These are phyloP conservation scores for Solioccasus polychromus DNA, from an alignment of 768 basidiomycete species.

Conservation along the genomic window DNA sequence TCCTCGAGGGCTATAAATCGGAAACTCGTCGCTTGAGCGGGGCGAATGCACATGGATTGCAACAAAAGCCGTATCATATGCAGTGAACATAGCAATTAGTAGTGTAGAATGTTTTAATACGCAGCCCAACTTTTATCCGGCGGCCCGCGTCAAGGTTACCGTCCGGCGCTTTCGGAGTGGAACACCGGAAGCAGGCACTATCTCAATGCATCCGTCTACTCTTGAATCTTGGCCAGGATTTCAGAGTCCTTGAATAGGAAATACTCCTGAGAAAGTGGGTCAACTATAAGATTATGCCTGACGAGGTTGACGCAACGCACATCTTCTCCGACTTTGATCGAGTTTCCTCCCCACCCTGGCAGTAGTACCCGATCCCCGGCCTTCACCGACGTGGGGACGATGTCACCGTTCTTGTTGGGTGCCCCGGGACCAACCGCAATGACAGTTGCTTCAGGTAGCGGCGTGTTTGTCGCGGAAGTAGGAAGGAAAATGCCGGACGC, in stretches of 20 bases:
- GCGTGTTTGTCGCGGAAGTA: slow-evolving; percentile 76
- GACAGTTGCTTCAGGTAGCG: slow-evolving; percentile 96
- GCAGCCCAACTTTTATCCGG: slow-evolving; percentile 9
- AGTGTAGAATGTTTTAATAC: slow-evolving; percentile 11
- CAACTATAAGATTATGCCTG: not conserved
- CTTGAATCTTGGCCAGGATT: slow-evolving; percentile 94
- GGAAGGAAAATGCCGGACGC: slow-evolving; percentile 94
- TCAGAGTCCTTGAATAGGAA: slow-evolving; percentile 92
- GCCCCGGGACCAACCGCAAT: slow-evolving; percentile 94
- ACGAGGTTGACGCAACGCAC: slow-evolving; percentile 43
- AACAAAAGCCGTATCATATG: slow-evolving; percentile 11
- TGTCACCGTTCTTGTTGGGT: slow-evolving; percentile 78
- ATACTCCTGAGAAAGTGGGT: slow-evolving; percentile 65
- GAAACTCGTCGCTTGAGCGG: slow-evolving; percentile 21
- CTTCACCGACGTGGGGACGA: slow-evolving; percentile 75
- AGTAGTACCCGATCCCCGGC: slow-evolving; percentile 91
- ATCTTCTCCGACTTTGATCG: slow-evolving; percentile 96
- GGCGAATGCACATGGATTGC: slow-evolving; percentile 26
- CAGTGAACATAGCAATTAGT: slow-evolving; percentile 23
- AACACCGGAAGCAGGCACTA: no score
- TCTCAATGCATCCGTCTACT: slow-evolving; percentile 46
- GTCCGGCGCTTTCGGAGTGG: no score
- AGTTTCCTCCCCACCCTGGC: slow-evolving; percentile 94
- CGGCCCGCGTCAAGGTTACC: not conserved
- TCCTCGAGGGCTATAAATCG: not conserved